These are phyloP conservation scores for Actinomortierella wolfii DNA, from an alignment of 371 early-diverging fungal genomes.

Conservation along the genomic window DNA sequence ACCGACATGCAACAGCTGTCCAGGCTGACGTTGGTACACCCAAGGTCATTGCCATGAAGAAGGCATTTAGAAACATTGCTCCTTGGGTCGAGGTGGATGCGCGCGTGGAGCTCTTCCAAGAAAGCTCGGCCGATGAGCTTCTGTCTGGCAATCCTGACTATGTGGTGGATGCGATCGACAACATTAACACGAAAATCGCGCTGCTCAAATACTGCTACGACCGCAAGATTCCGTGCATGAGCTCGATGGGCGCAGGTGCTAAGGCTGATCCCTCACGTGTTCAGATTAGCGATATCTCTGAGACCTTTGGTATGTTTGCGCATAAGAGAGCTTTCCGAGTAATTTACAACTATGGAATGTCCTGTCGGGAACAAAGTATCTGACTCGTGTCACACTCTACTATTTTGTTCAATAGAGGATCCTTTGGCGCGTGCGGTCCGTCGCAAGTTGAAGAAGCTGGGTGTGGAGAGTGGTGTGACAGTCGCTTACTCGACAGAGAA, in stretches of 20 bases:
- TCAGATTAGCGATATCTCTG: constrained; percentile 93
- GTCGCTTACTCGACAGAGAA: constrained; percentile 95
- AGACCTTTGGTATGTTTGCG: constrained; percentile 73
- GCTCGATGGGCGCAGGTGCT: constrained; percentile 95
- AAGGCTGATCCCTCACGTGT: constrained; percentile 93
- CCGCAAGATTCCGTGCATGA: constrained; percentile 72
- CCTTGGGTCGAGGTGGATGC: constrained; percentile 85
- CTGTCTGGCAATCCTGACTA: constrained; percentile 75
- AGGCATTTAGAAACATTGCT: constrained; percentile 71
- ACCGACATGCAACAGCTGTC: constrained; percentile 92
- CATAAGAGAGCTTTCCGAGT: neutral
- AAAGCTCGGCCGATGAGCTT: constrained; percentile 70
- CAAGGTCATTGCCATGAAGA: constrained; percentile 79
- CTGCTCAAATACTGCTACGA: constrained; percentile 86
- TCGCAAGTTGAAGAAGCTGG: constrained; percentile 67
- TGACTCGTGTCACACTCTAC: neutral
- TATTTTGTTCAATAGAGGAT: constrained; percentile 74
- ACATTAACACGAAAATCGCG: constrained; percentile 91
- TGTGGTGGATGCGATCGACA: constrained; percentile 93
- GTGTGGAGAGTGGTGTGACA: constrained; percentile 75
- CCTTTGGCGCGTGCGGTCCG: constrained; percentile 89
- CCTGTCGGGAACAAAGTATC: neutral
- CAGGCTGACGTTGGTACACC: constrained; percentile 88
- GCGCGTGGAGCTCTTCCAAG: constrained; percentile 73
- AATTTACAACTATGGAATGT: neutral